A percentile compares a stretch with the other conserved stretches of the same genome.
These are phyloP conservation scores for Aspergillus saccharolyticus DNA, from an alignment of 495 filamentous ascomycete species.

Conservation along the genomic window DNA sequence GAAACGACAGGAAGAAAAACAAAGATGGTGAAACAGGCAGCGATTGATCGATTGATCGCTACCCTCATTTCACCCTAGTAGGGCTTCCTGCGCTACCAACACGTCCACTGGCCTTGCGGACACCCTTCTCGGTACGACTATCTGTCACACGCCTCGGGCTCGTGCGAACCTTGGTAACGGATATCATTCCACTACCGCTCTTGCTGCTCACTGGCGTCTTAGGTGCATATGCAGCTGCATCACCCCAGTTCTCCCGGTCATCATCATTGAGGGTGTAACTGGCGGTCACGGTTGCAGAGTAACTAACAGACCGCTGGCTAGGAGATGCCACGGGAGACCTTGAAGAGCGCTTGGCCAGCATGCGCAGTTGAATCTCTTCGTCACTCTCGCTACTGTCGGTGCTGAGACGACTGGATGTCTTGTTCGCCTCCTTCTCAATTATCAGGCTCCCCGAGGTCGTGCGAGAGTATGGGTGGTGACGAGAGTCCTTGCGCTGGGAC, in stretches of 20 bases:
- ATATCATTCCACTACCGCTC: conserved; percentile 61
- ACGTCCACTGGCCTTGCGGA: conserved; percentile 89
- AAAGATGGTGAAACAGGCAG: conserved; percentile 4
- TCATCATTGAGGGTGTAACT: conserved; percentile 42
- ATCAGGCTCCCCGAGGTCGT: conserved; percentile 38
- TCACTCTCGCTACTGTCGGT: conserved; percentile 62
- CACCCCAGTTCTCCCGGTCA: conserved; percentile 45
- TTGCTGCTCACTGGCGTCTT: conserved; percentile 63
- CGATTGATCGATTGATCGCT: neutral
- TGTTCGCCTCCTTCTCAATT: conserved; percentile 30
- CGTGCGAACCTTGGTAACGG: conserved; percentile 67
- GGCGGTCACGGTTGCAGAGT: conserved; percentile 43
- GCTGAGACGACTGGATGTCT: conserved; percentile 34
- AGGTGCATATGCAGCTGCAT: conserved; percentile 34
- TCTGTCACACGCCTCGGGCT: conserved; percentile 57
- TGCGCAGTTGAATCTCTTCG: conserved; percentile 69
- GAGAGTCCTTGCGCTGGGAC: conserved; percentile 58
- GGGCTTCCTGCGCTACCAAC: conserved; percentile 68
- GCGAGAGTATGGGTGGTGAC: conserved; percentile 51
- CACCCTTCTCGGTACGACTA: conserved; percentile 54
- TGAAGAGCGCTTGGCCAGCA: conserved; percentile 58
- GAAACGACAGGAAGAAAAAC: conserved; percentile 7
- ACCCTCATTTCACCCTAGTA: conserved; percentile 26
- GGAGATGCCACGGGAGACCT: conserved; percentile 44
- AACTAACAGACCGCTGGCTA: conserved; percentile 45